phyloP scores from a whole-genome alignment of 2,329 filamentous ascomycete genomes.

The Ophiocordyceps robertsii region DNA sequence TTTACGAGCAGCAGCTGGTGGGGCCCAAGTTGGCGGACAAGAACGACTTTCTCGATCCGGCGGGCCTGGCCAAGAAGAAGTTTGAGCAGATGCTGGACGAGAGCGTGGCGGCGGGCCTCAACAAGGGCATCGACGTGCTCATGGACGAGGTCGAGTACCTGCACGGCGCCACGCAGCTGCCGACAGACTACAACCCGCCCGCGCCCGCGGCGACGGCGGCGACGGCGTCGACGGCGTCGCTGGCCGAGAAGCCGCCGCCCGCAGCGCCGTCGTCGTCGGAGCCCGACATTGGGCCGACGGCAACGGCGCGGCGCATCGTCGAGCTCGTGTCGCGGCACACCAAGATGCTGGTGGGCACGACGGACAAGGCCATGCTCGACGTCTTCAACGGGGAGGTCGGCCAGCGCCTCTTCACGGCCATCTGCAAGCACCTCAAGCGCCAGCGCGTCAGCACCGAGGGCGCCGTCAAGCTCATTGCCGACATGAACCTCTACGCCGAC shows the following conservation, averaged over 20 bases:
- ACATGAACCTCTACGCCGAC: slow-evolving; percentile 87
- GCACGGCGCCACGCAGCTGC: slow-evolving; percentile 72
- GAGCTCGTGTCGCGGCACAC: slow-evolving; percentile 81
- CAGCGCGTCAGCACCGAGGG: slow-evolving; percentile 85
- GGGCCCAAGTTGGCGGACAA: slow-evolving; percentile 71
- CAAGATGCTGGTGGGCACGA: slow-evolving; percentile 83
- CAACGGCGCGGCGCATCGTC: slow-evolving; percentile 68
- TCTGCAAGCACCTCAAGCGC: slow-evolving; percentile 96
- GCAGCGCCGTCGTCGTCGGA: slow-evolving; percentile 19
- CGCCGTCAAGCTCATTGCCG: slow-evolving; percentile 83
- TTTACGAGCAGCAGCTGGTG: slow-evolving; percentile 90
- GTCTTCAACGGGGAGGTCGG: slow-evolving; percentile 98
- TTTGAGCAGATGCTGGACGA: slow-evolving; percentile 99
- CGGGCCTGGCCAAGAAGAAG: slow-evolving; percentile 89
- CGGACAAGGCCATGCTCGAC: slow-evolving; percentile 94
- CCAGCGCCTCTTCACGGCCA: slow-evolving; percentile 73
- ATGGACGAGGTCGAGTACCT: slow-evolving; percentile 98
- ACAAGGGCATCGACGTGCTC: slow-evolving; percentile 94
- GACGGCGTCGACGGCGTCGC: slow-evolving; percentile 6
- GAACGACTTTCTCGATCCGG: slow-evolving; percentile 88
- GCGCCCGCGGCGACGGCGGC: slow-evolving; percentile 11
- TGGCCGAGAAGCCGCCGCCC: slow-evolving; percentile 5
- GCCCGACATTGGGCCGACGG: slow-evolving; percentile 51
- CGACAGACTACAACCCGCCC: slow-evolving; percentile 80
- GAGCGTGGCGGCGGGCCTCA: slow-evolving; percentile 84